Conservation (phyloP, 345 rosid species). For the Brassica juncea region DNA sequence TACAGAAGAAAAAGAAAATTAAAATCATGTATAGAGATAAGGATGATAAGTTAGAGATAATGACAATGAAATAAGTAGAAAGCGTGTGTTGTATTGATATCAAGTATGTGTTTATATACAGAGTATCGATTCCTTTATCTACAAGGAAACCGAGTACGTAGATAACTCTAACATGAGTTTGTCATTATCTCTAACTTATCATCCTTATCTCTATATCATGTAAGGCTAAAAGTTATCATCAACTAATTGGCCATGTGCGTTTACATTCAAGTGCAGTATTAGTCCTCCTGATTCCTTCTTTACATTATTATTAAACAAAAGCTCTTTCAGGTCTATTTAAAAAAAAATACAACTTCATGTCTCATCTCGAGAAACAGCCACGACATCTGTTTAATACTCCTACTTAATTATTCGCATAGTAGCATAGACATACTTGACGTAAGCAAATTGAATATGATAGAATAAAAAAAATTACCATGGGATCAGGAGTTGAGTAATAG, state of each 20-base stretch:
- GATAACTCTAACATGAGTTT: too few species aligned
- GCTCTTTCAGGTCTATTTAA: not conserved
- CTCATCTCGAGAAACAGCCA: slow-evolving; percentile 44
- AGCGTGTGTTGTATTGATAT: too few species aligned
- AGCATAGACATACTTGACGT: slow-evolving; percentile 1
- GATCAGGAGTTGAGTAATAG: slow-evolving; percentile 40
- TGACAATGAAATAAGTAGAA: too few species aligned
- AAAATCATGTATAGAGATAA: not conserved
- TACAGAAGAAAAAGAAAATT: not conserved
- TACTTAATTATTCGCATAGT: not conserved
- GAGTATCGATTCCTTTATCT: too few species aligned
- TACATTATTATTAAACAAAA: slow-evolving; percentile 16
- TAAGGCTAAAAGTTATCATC: slow-evolving; percentile 4
- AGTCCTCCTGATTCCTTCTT: slow-evolving; percentile 28
- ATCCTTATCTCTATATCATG: not conserved
- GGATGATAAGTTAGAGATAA: too few species aligned
- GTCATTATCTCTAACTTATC: too few species aligned
- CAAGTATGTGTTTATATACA: too few species aligned
- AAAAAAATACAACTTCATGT: slow-evolving; percentile 22
- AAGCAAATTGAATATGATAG: slow-evolving; percentile 15
- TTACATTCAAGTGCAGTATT: slow-evolving; percentile 26
- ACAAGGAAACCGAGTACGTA: too few species aligned
- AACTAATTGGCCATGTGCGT: slow-evolving; percentile 36
- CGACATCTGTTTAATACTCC: slow-evolving; percentile 19
- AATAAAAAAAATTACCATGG: slow-evolving; percentile 22